Percentiles rank a stretch among this genome's conserved stretches.
These are phyloP conservation scores for Daphne laureola DNA, from an alignment of 441 rosid species.

Conservation along the genomic window DNA sequence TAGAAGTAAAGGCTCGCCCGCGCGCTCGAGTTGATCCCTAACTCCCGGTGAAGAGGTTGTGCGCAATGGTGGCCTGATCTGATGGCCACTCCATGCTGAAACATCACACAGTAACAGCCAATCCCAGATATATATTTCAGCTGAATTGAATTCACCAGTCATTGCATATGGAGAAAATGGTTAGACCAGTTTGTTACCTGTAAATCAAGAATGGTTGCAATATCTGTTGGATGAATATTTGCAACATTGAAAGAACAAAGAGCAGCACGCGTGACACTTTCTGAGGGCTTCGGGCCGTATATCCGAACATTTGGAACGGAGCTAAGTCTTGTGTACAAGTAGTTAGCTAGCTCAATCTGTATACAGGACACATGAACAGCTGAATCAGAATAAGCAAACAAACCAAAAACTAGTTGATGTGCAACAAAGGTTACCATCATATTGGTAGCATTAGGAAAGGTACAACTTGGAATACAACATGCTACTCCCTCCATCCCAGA, in stretches of 20 bases:
- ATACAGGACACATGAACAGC: slow-evolving; percentile 1
- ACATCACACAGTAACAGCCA: slow-evolving; percentile 12
- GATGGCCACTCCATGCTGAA: slow-evolving; percentile 94
- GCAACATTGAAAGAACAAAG: slow-evolving; percentile 87
- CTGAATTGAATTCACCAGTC: background rate
- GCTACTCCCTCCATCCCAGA: no score
- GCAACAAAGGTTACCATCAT: background rate
- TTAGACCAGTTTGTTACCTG: slow-evolving; percentile 42
- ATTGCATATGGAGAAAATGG: background rate
- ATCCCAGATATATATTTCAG: background rate
- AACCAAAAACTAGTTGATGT: background rate
- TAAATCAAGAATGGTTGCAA: slow-evolving; percentile 81
- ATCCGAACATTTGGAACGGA: slow-evolving; percentile 50
- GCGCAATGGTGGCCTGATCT: slow-evolving; percentile 98
- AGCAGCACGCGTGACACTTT: slow-evolving; percentile 47
- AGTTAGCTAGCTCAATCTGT: slow-evolving; percentile 61
- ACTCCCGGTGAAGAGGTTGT: slow-evolving; percentile 78
- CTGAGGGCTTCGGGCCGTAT: slow-evolving; percentile 86
- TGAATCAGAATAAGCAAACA: background rate
- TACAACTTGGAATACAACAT: no score
- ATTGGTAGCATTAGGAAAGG: no score
- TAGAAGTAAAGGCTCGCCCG: slow-evolving; percentile 91
- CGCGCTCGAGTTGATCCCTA: slow-evolving; percentile 78
- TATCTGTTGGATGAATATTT: slow-evolving; percentile 75
- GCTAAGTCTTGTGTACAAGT: slow-evolving; percentile 61